These are phyloP conservation scores for Ophiocordyceps robertsii DNA, from an alignment of 2,329 filamentous ascomycete species.

Conservation along the genomic window DNA sequence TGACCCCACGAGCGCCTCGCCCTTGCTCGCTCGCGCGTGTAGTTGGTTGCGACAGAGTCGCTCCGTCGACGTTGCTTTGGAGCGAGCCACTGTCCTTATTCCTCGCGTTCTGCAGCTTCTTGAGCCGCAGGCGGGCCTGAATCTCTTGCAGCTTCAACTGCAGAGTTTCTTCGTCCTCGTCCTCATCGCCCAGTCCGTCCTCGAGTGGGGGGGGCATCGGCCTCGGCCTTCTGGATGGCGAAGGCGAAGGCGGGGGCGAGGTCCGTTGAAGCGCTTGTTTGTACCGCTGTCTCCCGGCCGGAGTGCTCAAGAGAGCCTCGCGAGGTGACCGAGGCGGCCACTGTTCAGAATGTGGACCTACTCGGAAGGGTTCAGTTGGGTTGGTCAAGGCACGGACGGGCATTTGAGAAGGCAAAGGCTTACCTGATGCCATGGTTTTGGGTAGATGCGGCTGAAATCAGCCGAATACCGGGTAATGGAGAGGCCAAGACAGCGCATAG, in stretches of 20 bases:
- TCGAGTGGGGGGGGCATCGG: neutral
- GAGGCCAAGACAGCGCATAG: slow-evolving; percentile 4
- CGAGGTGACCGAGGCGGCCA: slow-evolving; percentile 57
- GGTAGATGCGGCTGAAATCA: neutral
- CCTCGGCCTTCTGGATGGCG: slow-evolving; percentile 3
- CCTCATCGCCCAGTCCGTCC: slow-evolving; percentile 32
- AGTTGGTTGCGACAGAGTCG: slow-evolving; percentile 7
- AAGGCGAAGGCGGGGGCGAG: slow-evolving; percentile 56
- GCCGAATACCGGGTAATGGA: slow-evolving; percentile 1
- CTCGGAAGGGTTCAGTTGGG: neutral
- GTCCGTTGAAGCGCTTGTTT: slow-evolving; percentile 52
- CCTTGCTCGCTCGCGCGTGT: slow-evolving; percentile 8
- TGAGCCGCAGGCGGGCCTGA: slow-evolving; percentile 74
- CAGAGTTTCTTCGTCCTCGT: slow-evolving; percentile 81
- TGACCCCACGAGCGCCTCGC: slow-evolving; percentile 12
- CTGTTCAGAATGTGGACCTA: slow-evolving; percentile 29
- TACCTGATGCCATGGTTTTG: slow-evolving; percentile 7
- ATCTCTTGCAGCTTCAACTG: slow-evolving; percentile 80
- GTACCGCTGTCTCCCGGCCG: slow-evolving; percentile 65
- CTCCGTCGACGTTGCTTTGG: slow-evolving; percentile 9
- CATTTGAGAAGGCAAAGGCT: neutral
- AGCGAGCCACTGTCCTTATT: slow-evolving; percentile 7
- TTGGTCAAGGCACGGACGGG: slow-evolving; percentile 1
- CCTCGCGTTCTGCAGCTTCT: slow-evolving; percentile 58
- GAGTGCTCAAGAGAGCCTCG: slow-evolving; percentile 53